These are phyloP conservation scores for Bruguiera gymnorhiza DNA, from an alignment of 345 rosid species.

Conservation along the genomic window DNA sequence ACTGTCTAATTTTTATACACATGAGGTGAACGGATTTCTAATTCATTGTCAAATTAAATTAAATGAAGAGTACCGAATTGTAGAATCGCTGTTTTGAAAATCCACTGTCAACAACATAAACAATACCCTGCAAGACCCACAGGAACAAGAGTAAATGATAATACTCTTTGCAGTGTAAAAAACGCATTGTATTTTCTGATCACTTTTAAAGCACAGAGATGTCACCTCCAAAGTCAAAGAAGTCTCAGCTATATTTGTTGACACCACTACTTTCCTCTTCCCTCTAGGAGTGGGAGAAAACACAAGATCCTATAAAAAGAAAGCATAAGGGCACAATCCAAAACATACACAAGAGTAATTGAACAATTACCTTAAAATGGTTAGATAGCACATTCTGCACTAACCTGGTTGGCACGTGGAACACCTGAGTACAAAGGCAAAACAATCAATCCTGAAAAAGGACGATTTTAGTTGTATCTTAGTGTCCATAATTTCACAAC, in stretches of 20 bases:
- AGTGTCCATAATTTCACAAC: no score
- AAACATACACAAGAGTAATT: slow-evolving; percentile 5
- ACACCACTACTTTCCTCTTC: slow-evolving; percentile 85
- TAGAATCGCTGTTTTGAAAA: slow-evolving; percentile 94
- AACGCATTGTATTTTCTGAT: slow-evolving; percentile 3
- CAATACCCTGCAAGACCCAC: slow-evolving; percentile 62
- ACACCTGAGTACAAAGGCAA: slow-evolving; percentile 89
- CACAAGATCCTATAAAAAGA: slow-evolving; percentile 54
- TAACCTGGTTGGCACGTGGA: slow-evolving; percentile 79
- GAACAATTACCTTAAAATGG: slow-evolving; percentile 6
- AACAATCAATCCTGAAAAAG: slow-evolving; percentile 66
- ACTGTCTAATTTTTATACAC: slow-evolving; percentile 36
- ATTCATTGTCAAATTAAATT: slow-evolving; percentile 8
- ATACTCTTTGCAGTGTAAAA: slow-evolving; percentile 6
- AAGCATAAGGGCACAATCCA: slow-evolving; percentile 9
- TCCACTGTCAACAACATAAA: slow-evolving; percentile 92
- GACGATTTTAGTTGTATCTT: no score
- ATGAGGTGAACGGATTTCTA: no score
- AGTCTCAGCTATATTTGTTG: slow-evolving; percentile 95
- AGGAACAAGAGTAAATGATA: slow-evolving; percentile 17
- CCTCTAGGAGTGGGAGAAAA: slow-evolving; percentile 90
- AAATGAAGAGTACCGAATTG: slow-evolving; percentile 65
- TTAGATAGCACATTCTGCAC: neutral
- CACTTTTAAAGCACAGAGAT: slow-evolving; percentile 6
- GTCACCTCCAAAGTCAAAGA: slow-evolving; percentile 89